These are phyloP conservation scores for Solanum chmielewskii DNA, from an alignment of 257 asterid genomes.

Conservation along the genomic window DNA sequence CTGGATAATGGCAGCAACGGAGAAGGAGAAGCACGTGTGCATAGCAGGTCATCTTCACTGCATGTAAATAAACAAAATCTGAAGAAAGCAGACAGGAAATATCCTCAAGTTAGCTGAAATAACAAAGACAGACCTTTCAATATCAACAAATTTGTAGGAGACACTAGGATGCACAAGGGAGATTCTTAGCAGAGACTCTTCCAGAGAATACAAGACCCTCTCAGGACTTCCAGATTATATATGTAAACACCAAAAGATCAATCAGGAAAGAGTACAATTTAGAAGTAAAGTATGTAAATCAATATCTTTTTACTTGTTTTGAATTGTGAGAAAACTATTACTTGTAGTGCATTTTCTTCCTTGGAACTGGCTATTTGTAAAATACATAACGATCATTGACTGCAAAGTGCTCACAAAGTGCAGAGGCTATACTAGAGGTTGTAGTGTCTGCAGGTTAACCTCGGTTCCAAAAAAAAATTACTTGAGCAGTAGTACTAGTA, in stretches of 20 bases:
- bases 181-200: no score
- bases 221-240: slow-evolving; percentile 39
- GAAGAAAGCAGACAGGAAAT: not conserved
- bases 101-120: slow-evolving; percentile 8
- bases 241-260: slow-evolving; percentile 11
- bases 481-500: no score
- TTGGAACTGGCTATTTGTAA: slow-evolving; percentile 86
- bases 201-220: slow-evolving; percentile 53
- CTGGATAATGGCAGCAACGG: not conserved
- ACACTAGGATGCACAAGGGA: slow-evolving; percentile 19
- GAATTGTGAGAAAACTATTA: slow-evolving; percentile 5
- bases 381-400: slow-evolving; percentile 74
- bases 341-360: slow-evolving; percentile 80
- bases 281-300: not conserved
- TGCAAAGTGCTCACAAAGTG: slow-evolving; percentile 10
- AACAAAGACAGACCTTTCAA: slow-evolving; percentile 49
- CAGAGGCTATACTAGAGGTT: no score
- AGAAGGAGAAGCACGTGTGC: slow-evolving; percentile 32
- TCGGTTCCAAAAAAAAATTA: not conserved
- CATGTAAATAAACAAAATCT: not conserved
- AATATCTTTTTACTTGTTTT: not conserved
- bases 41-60: slow-evolving; percentile 57
- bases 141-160: slow-evolving; percentile 55
- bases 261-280: slow-evolving; percentile 6
- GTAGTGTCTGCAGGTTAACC: no score